A percentile compares a stretch with the other conserved stretches of the same genome.
Conservation (phyloP, 164 flowering plant genomes). For the Liriodendron chinense region DNA sequence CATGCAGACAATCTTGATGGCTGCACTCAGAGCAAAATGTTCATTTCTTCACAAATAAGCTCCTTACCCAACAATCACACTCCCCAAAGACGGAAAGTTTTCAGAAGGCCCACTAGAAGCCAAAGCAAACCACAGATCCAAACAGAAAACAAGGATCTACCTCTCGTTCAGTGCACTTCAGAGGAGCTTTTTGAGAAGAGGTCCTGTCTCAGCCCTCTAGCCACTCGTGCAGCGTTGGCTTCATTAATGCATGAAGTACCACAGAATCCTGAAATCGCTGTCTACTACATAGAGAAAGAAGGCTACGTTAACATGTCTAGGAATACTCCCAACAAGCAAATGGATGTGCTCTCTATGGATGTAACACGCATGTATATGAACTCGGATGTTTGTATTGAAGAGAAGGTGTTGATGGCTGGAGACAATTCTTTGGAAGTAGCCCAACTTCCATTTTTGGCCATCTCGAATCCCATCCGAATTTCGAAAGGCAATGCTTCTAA, state of each 20-base stretch:
- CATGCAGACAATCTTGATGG: slow-evolving; percentile 17
- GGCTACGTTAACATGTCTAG: no score
- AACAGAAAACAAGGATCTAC: slow-evolving; percentile 8
- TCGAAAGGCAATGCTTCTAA: neutral
- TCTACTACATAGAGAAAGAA: slow-evolving; percentile 14
- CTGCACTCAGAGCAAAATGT: neutral
- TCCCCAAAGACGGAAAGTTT: slow-evolving; percentile 9
- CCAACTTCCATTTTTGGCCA: neutral
- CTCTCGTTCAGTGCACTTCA: slow-evolving; percentile 4
- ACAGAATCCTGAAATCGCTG: slow-evolving; percentile 19
- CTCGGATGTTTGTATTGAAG: slow-evolving; percentile 12
- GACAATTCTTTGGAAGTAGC: slow-evolving; percentile 5
- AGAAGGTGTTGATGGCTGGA: slow-evolving; percentile 4
- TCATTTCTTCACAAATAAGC: neutral
- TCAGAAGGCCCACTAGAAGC: slow-evolving; percentile 20
- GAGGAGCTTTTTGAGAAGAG: slow-evolving; percentile 20
- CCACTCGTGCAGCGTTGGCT: slow-evolving; percentile 51
- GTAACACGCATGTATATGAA: neutral
- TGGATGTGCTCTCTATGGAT: no score
- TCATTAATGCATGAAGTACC: slow-evolving; percentile 29
- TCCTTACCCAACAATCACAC: slow-evolving; percentile 7
- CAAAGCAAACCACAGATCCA: slow-evolving; percentile 13
- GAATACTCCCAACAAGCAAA: no score
- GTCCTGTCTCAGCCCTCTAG: slow-evolving; percentile 41
- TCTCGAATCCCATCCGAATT: slow-evolving; percentile 8